Conservation (phyloP, 805 yeast species). For the Kluyveromyces dobzhanskii region DNA sequence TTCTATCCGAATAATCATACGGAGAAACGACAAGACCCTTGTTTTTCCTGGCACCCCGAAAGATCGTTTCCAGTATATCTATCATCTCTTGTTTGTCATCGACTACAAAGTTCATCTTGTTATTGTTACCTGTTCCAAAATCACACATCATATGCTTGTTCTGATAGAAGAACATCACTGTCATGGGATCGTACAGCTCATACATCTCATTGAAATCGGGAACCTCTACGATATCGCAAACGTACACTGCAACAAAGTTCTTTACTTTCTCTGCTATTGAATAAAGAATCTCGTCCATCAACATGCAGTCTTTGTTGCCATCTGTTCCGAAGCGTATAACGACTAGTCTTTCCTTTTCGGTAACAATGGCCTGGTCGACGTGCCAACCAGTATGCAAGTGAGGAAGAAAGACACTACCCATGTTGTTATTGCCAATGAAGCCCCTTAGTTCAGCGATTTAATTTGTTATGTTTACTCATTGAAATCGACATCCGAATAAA, state of each 20-base stretch:
- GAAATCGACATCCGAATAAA: no score
- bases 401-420: slow-evolving; percentile 80
- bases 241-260: slow-evolving; percentile 80
- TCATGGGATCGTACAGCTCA: slow-evolving; percentile 66
- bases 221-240: slow-evolving; percentile 83
- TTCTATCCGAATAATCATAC: slow-evolving; percentile 45
- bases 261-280: slow-evolving; percentile 74
- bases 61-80: slow-evolving; percentile 83
- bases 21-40: slow-evolving; percentile 88
- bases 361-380: slow-evolving; percentile 91
- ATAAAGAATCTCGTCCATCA: slow-evolving; percentile 81
- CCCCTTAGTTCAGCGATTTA: no score
- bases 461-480: no score
- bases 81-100: slow-evolving; percentile 82
- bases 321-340: slow-evolving; percentile 85
- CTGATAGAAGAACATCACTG: slow-evolving; percentile 87
- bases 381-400: slow-evolving; percentile 88
- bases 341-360: slow-evolving; percentile 86
- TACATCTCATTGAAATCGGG: slow-evolving; percentile 69
- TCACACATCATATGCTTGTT: slow-evolving; percentile 98
- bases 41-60: slow-evolving; percentile 87
- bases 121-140: slow-evolving; percentile 96
- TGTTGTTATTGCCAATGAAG: no score
- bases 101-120: slow-evolving; percentile 76
- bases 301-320: slow-evolving; percentile 67